Evolutionary conservation across 1,284 basidiomycete species (phyloP).

Genomic region (Microbotryum silenes-acaulis): DNA sequence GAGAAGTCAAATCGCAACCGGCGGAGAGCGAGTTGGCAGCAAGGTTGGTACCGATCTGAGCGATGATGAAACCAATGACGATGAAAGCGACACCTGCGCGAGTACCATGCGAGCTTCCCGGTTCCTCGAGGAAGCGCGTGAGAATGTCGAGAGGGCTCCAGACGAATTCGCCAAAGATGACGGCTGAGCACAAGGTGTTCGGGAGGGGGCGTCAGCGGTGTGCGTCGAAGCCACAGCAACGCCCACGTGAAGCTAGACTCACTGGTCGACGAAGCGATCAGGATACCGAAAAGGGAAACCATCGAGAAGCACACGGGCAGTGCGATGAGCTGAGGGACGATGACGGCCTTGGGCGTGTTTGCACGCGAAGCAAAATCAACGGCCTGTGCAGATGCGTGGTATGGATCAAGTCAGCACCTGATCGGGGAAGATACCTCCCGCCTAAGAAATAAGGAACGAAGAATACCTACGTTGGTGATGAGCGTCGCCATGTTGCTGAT

Average conservation of each 20-base stretch:
- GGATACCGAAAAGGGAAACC: conserved; percentile 73
- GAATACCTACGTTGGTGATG: conserved; percentile 39
- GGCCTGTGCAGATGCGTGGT: conserved; percentile 51
- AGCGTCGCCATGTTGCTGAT: conserved; percentile 72
- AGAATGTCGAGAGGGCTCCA: conserved; percentile 74
- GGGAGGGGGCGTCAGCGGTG: neutral
- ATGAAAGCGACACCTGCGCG: conserved; percentile 56
- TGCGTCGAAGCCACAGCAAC: neutral
- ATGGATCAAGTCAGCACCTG: neutral
- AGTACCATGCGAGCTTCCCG: conserved; percentile 13
- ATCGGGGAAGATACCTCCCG: neutral
- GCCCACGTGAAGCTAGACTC: conserved; percentile 43
- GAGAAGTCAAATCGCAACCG: conserved; percentile 73
- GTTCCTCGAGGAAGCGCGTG: conserved; percentile 54
- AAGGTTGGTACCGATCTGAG: conserved; percentile 49
- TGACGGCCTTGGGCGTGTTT: conserved; percentile 55
- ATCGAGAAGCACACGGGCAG: conserved; percentile 68
- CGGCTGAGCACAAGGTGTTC: conserved; percentile 46
- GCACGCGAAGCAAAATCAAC: conserved; percentile 72
- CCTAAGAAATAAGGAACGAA: neutral
- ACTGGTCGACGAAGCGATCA: conserved; percentile 66
- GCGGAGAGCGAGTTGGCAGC: conserved; percentile 72
- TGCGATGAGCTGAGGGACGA: conserved; percentile 63
- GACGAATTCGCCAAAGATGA: conserved; percentile 66
- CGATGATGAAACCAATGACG: conserved; percentile 62